phyloP scores from a whole-genome alignment of 208 protist species.

The Endotrypanum monterogeii region DNA sequence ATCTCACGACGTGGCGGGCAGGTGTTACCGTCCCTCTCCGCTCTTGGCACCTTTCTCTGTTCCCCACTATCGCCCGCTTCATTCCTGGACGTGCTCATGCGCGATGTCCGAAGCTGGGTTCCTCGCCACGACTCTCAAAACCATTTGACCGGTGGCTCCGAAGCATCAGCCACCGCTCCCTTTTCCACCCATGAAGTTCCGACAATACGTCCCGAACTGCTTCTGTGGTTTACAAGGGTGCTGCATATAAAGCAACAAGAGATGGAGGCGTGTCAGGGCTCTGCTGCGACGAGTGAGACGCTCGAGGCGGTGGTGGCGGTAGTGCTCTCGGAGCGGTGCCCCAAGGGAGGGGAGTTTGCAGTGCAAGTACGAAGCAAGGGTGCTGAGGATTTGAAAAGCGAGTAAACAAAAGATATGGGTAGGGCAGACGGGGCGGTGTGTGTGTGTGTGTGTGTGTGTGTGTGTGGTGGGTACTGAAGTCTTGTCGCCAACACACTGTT shows the following conservation, averaged over 20 bases:
- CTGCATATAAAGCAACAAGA: slow-evolving; percentile 9
- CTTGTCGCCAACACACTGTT: no score
- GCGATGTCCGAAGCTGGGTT: not conserved
- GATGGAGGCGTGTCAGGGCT: not conserved
- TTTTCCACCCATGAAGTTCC: no score
- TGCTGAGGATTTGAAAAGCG: not conserved
- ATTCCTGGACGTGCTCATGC: not conserved
- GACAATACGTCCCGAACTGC: slow-evolving; percentile 12
- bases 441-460: no score
- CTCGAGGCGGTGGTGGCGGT: slow-evolving; percentile 9
- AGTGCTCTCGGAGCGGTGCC: not conserved
- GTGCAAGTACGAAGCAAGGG: not conserved
- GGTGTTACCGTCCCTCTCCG: no score
- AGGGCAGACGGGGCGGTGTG: no score
- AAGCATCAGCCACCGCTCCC: not conserved
- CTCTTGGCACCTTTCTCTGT: not conserved
- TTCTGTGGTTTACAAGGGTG: not conserved
- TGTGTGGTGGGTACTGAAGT: not conserved
- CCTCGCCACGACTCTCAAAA: not conserved
- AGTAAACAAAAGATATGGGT: not conserved
- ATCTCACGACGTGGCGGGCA: not conserved
- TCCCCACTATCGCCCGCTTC: not conserved
- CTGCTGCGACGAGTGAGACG: not conserved
- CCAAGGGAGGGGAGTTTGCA: not conserved
- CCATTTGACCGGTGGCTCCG: not conserved